Percentiles rank a stretch among this genome's conserved stretches.
Evolutionary conservation across 148 eudicot genomes (phyloP).

Genomic region (Rhododendron simsii): DNA sequence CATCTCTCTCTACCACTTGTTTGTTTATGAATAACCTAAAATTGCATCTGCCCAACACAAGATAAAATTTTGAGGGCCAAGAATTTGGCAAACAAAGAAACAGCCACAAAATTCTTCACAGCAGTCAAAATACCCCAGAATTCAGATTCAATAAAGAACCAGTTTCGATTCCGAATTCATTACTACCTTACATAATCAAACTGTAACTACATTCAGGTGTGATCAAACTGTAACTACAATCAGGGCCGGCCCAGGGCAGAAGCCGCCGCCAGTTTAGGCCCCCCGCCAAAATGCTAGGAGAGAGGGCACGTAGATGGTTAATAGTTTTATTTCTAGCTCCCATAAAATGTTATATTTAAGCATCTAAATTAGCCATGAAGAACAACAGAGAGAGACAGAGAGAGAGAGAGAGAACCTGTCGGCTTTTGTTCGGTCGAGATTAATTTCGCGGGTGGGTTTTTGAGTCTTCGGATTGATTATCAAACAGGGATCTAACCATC

Average conservation of each 20-base stretch:
- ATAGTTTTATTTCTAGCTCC: too few relatives aligned
- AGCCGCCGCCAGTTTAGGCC: background rate
- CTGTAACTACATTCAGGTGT: too few relatives aligned
- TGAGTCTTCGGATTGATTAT: background rate
- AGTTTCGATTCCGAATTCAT: background rate
- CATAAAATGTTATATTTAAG: too few relatives aligned
- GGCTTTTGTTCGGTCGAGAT: background rate
- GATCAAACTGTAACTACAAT: background rate
- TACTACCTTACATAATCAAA: background rate
- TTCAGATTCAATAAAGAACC: background rate
- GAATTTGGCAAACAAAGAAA: background rate
- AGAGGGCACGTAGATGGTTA: too few relatives aligned
- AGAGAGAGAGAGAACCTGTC: too few relatives aligned
- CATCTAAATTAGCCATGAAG: too few relatives aligned
- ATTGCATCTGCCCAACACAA: background rate
- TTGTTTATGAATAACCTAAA: conserved; percentile 2
- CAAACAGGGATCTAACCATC: too few relatives aligned
- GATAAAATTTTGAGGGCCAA: background rate
- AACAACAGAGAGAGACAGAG: too few relatives aligned
- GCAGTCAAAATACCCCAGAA: background rate
- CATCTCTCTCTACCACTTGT: conserved; percentile 31
- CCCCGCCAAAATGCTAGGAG: too few relatives aligned
- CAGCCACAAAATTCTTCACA: background rate
- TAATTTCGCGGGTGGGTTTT: background rate
- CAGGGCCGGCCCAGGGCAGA: background rate